Percentiles rank a stretch among this genome's conserved stretches.
phyloP scores from a whole-genome alignment of 495 filamentous ascomycete species.

The Endocarpon pusillum region DNA sequence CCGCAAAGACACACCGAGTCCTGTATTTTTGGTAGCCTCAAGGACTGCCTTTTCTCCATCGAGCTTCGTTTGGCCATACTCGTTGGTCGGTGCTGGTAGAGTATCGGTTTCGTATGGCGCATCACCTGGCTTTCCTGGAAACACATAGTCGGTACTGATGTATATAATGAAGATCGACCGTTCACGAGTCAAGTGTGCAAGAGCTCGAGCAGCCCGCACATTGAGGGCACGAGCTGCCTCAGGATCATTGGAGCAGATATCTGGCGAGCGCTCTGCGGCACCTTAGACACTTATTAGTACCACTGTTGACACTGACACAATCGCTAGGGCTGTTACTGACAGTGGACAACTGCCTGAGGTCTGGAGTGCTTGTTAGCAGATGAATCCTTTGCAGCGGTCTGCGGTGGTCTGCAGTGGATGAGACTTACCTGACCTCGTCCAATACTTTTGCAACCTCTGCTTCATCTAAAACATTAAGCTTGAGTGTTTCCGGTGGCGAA shows the following conservation, averaged over 20 bases:
- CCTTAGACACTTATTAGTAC: conserved; percentile 27
- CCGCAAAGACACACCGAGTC: conserved; percentile 51
- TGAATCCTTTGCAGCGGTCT: background rate
- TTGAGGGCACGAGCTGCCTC: conserved; percentile 60
- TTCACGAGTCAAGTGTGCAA: conserved; percentile 47
- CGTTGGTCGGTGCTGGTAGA: conserved; percentile 52
- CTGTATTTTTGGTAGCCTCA: conserved; percentile 32
- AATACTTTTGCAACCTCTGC: conserved; percentile 5
- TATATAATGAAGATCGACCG: conserved; percentile 62
- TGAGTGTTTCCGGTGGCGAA: conserved; percentile 53
- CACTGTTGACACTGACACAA: no score
- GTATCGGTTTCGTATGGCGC: conserved; percentile 64
- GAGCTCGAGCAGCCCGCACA: conserved; percentile 44
- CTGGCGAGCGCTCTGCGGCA: conserved; percentile 82
- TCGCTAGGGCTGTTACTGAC: conserved; percentile 33
- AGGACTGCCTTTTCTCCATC: conserved; percentile 67
- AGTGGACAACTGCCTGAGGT: conserved; percentile 71
- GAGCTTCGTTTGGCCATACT: conserved; percentile 78
- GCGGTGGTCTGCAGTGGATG: background rate
- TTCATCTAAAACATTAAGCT: conserved; percentile 54
- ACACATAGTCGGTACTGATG: conserved; percentile 94
- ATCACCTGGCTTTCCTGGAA: conserved; percentile 62
- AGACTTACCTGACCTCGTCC: conserved; percentile 37
- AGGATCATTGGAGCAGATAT: conserved; percentile 66
- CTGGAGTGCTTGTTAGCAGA: conserved; percentile 24